Evolutionary conservation across 2,329 filamentous ascomycete species (phyloP), one percentile per base, ranked within the genome.

Genomic region (Colletotrichum tabaci): DNA sequence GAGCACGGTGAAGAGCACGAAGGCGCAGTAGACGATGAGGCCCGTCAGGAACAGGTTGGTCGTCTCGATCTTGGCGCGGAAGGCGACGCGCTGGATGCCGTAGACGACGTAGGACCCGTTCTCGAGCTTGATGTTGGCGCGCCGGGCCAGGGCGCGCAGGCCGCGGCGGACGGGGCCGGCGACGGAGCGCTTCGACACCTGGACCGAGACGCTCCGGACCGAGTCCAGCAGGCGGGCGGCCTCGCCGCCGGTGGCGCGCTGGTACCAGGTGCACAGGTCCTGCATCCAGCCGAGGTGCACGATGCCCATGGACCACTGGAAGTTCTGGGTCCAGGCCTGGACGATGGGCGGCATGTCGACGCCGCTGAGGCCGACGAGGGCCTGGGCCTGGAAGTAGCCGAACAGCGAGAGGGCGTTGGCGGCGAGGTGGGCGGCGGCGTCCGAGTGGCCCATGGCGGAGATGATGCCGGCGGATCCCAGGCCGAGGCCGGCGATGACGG

Each of bases 251-350:
- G 96, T 98, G 5, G 96, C 89, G 73, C 95, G 93, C 84, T 98
- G 95, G 80, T 98, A 98, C 96, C 96, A 98, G 44, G 95, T 97
- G 73, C 94, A 94, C 78, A 98, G 93, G 61, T 86, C 87, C 84
- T 98, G 94, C 84, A 98, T 89, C 81, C 97, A 98, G 23, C 86
- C 87, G 53, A 98, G 88, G 61, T 89, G 89, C 77, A 98, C 97
- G 77, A 98, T 95, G 76, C 96, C 96, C 94, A 98, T 96, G 79
- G 93, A 97, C 96, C 96, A 98, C 81, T 97, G 94, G 85, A 98
- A 98, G 83, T 98, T 96, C 84, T 98, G 95, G 1, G 95, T 98
- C 96, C 96, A 98, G 0, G 95, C 89, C 78, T 93, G 89, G 66
- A 97, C 96, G 73, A 98, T 93, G 0, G 96, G 96, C 12, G 96